Evolutionary conservation across 768 basidiomycete genomes (phyloP), one percentile per base, ranked within the genome.

Genomic region (Mycena crocata): DNA sequence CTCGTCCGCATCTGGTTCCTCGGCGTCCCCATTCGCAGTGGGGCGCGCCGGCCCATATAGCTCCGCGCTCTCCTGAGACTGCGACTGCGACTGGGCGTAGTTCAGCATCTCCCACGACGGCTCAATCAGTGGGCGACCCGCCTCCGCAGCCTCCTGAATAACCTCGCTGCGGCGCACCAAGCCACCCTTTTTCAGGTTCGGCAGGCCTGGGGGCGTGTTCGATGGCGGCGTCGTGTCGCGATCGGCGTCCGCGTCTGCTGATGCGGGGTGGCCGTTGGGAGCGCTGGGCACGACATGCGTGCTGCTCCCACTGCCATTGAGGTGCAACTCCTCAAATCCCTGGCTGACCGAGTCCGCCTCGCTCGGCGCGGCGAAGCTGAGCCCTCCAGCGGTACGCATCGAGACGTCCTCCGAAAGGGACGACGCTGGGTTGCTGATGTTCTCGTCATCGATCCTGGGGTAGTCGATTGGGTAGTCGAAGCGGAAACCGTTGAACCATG

Each of bases 81-180:
- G 66, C 42, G 34, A 67, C 65, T 78, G 79, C 54, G 77, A 71
- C 28, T 68, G 74, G 15, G 79, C 82, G 49, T 81, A 76, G 35
- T 77, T 77, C 17, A 88, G 80, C 86, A 90, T 88, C 71, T 90
- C 88, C 76, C 79, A 82, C 28, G 87, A 85, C 24, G 88, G 89
- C 66, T 87, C 84, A 0, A 81, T 80, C 12, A 87, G 78, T 34
- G 66, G 45, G 9, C 69, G 69, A 1, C 78, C 83, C 3, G 76
- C 74, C 48, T 86, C 85, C 7, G 79, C 83, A 30, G 86, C 86
- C 32, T 84, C 76, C 8, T 81, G 77, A 1, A 87, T 70, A 0
- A 88, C 80, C 42, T 84, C 78, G 66, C 84, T 85, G 3, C 85
- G 83, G 17, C 87, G 83, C 64, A 83, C 85, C 21, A 86, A 80